phyloP scores from a whole-genome alignment of 768 basidiomycete genomes.

The Tulasnella sp. region DNA sequence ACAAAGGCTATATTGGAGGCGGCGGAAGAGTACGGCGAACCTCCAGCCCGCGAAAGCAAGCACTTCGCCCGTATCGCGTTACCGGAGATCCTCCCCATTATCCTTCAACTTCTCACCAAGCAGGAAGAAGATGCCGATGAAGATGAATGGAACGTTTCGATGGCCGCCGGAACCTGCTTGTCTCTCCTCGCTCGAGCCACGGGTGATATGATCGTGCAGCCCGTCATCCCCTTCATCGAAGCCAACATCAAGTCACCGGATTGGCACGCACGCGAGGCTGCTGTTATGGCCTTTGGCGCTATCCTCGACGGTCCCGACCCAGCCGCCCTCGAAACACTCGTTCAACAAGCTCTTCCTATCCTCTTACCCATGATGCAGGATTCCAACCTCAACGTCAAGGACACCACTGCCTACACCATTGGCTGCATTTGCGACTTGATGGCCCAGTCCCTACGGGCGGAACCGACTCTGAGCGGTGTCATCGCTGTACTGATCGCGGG shows the following conservation, averaged over 20 bases:
- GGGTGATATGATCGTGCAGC: slow-evolving; percentile 82
- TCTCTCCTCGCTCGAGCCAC: slow-evolving; percentile 85
- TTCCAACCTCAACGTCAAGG: slow-evolving; percentile 78
- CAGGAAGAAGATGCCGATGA: slow-evolving; percentile 98
- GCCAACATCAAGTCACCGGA: slow-evolving; percentile 86
- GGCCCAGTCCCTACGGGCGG: slow-evolving; percentile 79
- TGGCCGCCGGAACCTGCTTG: slow-evolving; percentile 93
- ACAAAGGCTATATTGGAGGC: slow-evolving; percentile 14
- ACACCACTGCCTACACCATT: slow-evolving; percentile 96
- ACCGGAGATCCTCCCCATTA: slow-evolving; percentile 90
- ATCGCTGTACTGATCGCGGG: slow-evolving; percentile 79
- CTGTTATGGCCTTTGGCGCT: slow-evolving; percentile 96
- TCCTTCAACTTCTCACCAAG: slow-evolving; percentile 79
- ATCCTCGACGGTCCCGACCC: slow-evolving; percentile 97
- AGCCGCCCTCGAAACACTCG: slow-evolving; percentile 77
- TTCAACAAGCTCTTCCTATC: slow-evolving; percentile 88
- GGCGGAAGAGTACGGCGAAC: slow-evolving; percentile 87
- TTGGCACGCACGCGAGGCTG: slow-evolving; percentile 95
- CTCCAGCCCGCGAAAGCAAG: slow-evolving; percentile 78
- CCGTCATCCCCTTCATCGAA: slow-evolving; percentile 97
- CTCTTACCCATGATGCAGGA: slow-evolving; percentile 96
- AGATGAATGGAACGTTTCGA: slow-evolving; percentile 97
- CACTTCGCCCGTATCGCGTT: slow-evolving; percentile 93
- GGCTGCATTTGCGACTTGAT: slow-evolving; percentile 91
- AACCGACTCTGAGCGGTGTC: slow-evolving; percentile 79